Base-by-base conservation (phyloP, 441 rosid genomes). In the Bocquillonia castaneifolia region DNA sequence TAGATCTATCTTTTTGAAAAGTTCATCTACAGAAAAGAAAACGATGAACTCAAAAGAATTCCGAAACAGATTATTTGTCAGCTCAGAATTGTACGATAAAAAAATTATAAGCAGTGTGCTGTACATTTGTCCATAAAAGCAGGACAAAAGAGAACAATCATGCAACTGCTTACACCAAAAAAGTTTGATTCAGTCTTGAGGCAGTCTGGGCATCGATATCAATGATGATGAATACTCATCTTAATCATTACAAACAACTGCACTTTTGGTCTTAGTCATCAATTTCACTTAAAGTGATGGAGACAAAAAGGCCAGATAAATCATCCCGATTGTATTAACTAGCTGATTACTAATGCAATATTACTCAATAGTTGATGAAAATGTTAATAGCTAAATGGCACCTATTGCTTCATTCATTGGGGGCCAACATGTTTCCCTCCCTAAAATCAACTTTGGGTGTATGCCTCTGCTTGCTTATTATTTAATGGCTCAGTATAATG, bases 1-100 rank as follows among this genome's bases (percentile, higher is more conserved):
- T 28, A 95, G 92, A 80, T 95, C 98, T 60, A 95, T 92, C 85
- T 86, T 92, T 79, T 83, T 88, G 79, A 90, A 95, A 79, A 84
- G 81, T 44, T 93, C 91, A 52, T 96, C 98, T 95, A 76, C 70
- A 80, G 15, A 40, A 5, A 47, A 72, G 4, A 18, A 23, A 66
- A 67, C 31, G 23, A 47, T 20, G 32, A 60, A 36, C 31, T 47
- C 48, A 48, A 22, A 23, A 64, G 7, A 20, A n/a, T 5, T 32
- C 29, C 8, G 59, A 72, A 59, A 32, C 34, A 36, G 18, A 4
- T 23, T 9, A 56, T 17, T 23, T 14, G 51, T 6, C n/a, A 54
- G 52, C 8, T 53, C 18, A 65, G 18, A 39, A 45, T 45, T 20
- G 63, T 0, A 22, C 20, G 56, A 18, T 14, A 54, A 40, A 10